Evolutionary conservation across 345 rosid species (phyloP).

Genomic region (Citropsis articulata): DNA sequence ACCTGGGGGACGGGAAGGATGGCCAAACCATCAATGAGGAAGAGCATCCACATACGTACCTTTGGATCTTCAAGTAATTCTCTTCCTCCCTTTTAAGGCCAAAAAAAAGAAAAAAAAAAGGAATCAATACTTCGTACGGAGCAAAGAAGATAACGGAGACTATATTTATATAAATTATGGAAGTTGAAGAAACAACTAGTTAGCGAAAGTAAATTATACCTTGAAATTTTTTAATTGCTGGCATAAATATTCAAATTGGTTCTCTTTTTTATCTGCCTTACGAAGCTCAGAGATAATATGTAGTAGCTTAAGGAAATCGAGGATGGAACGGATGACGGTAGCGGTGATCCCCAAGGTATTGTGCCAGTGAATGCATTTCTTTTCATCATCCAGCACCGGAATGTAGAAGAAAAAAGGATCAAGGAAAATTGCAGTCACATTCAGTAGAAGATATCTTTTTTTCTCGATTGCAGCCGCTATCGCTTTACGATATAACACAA

Average conservation of each 20-base stretch:
- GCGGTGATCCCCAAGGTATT: conserved; percentile 6
- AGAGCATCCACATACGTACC: no score
- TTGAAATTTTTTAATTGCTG: no score
- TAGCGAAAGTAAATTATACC: no score
- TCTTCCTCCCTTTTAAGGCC: no score
- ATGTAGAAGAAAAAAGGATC: conserved; percentile 17
- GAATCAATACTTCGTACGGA: no score
- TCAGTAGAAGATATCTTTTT: no score
- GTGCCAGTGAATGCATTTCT: neutral
- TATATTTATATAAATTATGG: neutral
- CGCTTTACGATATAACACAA: neutral
- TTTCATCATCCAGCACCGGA: neutral
- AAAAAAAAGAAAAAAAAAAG: no score
- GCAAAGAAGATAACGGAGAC: no score
- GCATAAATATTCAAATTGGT: no score
- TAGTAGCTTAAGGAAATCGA: neutral
- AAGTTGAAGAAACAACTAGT: neutral
- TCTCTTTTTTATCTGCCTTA: neutral
- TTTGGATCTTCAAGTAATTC: no score
- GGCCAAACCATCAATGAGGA: no score
- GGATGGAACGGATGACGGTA: conserved; percentile 1
- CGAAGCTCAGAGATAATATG: neutral
- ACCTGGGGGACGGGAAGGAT: no score
- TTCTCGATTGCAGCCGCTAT: neutral
- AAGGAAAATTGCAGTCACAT: neutral